A percentile compares a stretch with the other conserved stretches of the same genome.
These are phyloP conservation scores for Anisodus tanguticus DNA, from an alignment of 257 asterid genomes.

Conservation along the genomic window DNA sequence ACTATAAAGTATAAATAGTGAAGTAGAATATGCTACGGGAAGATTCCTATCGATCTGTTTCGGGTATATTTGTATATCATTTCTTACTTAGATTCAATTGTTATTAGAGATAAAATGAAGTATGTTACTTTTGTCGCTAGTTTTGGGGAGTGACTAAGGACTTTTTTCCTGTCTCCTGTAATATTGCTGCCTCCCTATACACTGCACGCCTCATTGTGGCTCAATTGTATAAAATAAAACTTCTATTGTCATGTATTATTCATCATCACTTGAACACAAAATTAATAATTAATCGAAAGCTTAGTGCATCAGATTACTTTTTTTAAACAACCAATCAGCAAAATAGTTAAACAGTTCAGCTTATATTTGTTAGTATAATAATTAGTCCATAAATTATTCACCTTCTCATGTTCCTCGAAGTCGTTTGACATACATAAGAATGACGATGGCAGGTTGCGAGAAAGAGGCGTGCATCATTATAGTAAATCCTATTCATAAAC, in stretches of 20 bases:
- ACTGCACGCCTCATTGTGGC: background rate
- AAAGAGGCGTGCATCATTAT: too few species aligned
- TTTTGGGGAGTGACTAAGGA: too few species aligned
- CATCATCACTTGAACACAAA: background rate
- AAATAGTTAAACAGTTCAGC: background rate
- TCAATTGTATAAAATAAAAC: background rate
- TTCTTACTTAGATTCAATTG: background rate
- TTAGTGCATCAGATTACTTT: too few species aligned
- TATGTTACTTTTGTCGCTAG: background rate
- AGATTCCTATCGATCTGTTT: constrained; percentile 4
- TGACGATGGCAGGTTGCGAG: too few species aligned
- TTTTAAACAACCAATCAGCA: background rate
- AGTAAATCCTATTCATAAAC: too few species aligned
- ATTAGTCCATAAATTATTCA: background rate
- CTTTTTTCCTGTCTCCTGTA: too few species aligned
- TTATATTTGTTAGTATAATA: background rate
- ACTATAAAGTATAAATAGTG: background rate
- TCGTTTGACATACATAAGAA: too few species aligned
- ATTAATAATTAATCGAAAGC: background rate
- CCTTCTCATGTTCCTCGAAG: background rate
- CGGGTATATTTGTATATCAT: background rate
- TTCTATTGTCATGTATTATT: background rate
- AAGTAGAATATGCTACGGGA: background rate
- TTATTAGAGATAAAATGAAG: background rate
- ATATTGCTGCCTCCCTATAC: background rate